Conservation (phyloP, 2,329 filamentous ascomycete species). For the Pseudogymnoascus sp. region DNA sequence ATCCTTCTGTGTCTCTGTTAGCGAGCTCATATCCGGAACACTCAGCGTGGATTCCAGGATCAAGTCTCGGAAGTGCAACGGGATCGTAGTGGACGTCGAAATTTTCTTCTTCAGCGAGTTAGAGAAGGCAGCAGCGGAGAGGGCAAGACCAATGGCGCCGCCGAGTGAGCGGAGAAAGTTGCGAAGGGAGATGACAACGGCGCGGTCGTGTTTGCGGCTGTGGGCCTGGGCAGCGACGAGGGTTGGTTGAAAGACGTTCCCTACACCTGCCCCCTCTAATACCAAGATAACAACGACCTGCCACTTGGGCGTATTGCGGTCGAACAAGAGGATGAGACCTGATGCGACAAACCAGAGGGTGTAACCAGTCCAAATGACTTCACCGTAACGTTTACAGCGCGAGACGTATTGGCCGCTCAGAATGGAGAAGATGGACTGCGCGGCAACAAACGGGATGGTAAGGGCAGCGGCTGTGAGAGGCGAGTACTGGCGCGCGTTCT, state of each 20-base stretch:
- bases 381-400: constrained; percentile 48
- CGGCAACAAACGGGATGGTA: constrained; percentile 42
- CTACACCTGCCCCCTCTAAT: constrained; percentile 46
- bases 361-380: constrained; percentile 43
- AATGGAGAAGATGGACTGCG: constrained; percentile 41
- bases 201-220: constrained; percentile 47
- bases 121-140: constrained; percentile 46
- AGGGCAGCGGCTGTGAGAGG: constrained; percentile 43
- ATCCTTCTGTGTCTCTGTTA: constrained; percentile 21
- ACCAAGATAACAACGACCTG: constrained; percentile 44
- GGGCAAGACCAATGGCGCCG: constrained; percentile 49
- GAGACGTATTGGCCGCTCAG: constrained; percentile 52
- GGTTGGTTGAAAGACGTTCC: constrained; percentile 41
- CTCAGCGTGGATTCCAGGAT: constrained; percentile 24
- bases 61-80: constrained; percentile 13
- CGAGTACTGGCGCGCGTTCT: constrained; percentile 40
- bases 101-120: constrained; percentile 26
- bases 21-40: constrained; percentile 19
- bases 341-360: constrained; percentile 40
- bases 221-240: constrained; percentile 54
- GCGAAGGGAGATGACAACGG: constrained; percentile 54
- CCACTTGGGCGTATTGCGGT: constrained; percentile 37
- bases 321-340: constrained; percentile 46
- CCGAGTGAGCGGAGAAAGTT: constrained; percentile 57
- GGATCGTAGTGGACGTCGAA: constrained; percentile 16